These are phyloP conservation scores for Cyberlindnera sargentensis DNA, from an alignment of 805 yeast species.

Conservation along the genomic window DNA sequence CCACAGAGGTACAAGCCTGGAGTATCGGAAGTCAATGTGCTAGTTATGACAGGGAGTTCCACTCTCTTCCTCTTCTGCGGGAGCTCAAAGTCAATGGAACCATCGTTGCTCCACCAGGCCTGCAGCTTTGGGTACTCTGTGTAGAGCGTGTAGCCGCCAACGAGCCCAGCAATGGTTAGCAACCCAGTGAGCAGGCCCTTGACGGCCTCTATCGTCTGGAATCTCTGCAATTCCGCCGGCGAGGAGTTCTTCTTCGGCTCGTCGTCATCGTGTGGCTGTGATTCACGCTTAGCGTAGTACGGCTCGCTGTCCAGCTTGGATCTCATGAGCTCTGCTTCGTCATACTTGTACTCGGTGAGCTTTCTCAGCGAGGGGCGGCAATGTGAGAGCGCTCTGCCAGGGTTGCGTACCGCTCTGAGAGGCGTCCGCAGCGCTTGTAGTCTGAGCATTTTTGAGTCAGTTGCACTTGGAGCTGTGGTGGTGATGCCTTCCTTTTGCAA, in stretches of 20 bases:
- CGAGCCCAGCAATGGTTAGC: conserved; percentile 12
- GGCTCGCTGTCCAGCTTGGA: conserved; percentile 19
- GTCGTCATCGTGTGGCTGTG: conserved; percentile 1
- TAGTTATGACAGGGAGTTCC: conserved; percentile 25
- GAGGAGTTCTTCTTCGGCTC: conserved; percentile 7
- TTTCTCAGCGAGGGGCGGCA: neutral
- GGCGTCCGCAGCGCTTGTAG: too few species aligned
- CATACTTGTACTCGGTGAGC: conserved; percentile 25
- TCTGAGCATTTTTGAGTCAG: too few species aligned
- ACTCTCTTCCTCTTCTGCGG: conserved; percentile 17
- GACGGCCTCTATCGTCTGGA: conserved; percentile 13
- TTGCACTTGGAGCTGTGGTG: too few species aligned
- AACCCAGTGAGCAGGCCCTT: conserved; percentile 14
- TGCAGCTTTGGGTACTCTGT: conserved; percentile 24
- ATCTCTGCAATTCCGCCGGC: conserved; percentile 14
- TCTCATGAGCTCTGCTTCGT: conserved; percentile 28
- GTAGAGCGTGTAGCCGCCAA: conserved; percentile 10
- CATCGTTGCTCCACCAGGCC: conserved; percentile 26
- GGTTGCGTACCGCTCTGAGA: too few species aligned
- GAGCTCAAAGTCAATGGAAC: conserved; percentile 15
- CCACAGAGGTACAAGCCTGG: conserved; percentile 68
- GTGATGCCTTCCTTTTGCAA: too few species aligned
- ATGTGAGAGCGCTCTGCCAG: too few species aligned
- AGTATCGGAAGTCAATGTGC: conserved; percentile 31
- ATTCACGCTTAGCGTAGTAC: conserved; percentile 24